Conservation (phyloP, 1,284 basidiomycete species). For the Cryptococcus maquisensis region DNA sequence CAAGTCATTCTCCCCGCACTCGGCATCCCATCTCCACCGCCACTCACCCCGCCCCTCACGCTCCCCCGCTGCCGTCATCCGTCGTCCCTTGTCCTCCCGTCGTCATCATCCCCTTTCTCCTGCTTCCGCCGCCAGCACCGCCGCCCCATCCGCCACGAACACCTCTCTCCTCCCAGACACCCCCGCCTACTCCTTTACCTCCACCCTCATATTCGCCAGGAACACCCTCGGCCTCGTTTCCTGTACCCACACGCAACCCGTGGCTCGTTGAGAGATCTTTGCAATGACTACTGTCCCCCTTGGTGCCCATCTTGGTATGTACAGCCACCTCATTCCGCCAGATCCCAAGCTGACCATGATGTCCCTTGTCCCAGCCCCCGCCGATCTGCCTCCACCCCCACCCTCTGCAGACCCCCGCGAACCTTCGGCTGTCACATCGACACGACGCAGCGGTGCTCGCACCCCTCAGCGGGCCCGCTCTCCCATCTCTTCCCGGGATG, state of each 20-base stretch:
- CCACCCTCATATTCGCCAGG: too few species aligned
- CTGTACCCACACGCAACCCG: too few species aligned
- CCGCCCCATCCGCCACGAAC: too few species aligned
- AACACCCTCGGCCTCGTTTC: too few species aligned
- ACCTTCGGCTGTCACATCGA: conserved; percentile 25
- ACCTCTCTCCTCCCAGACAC: too few species aligned
- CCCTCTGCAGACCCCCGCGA: conserved; percentile 44
- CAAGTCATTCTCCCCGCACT: neutral
- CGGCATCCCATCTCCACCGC: neutral
- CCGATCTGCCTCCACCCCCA: conserved; percentile 45
- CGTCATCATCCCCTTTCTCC: neutral
- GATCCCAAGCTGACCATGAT: neutral
- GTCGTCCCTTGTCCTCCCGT: neutral
- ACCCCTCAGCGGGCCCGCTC: conserved; percentile 37
- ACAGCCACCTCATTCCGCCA: neutral
- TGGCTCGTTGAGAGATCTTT: neutral
- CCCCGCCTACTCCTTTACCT: too few species aligned
- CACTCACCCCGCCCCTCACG: neutral
- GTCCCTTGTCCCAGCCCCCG: conserved; percentile 23
- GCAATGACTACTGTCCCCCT: conserved; percentile 37
- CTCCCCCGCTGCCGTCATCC: neutral
- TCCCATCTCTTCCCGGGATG: conserved; percentile 23
- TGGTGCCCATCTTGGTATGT: conserved; percentile 42
- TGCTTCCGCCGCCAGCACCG: neutral
- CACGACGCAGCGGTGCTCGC: conserved; percentile 24